Evolutionary conservation across 805 yeast genomes (phyloP), one percentile per base, ranked within the genome.

Genomic region (Kodamaea nitidulidarum): DNA sequence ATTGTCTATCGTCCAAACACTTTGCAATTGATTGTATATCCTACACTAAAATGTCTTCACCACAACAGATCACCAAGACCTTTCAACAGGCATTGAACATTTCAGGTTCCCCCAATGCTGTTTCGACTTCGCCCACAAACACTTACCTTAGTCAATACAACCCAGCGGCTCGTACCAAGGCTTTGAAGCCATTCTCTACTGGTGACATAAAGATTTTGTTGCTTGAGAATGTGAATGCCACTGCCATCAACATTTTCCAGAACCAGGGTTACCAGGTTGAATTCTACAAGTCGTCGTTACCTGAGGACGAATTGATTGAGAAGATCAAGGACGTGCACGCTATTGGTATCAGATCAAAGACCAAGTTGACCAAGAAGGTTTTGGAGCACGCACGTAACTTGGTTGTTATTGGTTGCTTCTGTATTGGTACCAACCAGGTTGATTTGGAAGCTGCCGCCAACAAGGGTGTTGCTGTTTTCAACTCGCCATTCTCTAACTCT

Each of bases 361-460:
- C 98, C 37, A 85, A 81, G 64, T 73, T 93, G 58, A 86, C 88
- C 29, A 83, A 78, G 50, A 80, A 79, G 38, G 80, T 93, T 20
- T 73, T 93, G 54, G 72, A 78, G 48, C 86, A 85, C 54, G 98
- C 98, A 42, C 84, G 81, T 62, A 87, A 91, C 71, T 75, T 93
- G 65, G 85, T 85, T 18, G 90, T 79, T 22, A 73, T 93, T 65
- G 98, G 98, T 42, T 93, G 98, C 72, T 93, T 93, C 84, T 93
- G 98, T 76, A 93, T 93, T 52, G 98, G 98, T 57, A 93, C 98
- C 45, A 93, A 93, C 71, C 98, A 93, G 71, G 98, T 93, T 40
- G 95, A 93, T 63, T 75, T 90, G 48, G 86, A 85, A 51, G 85
- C 61, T 54, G 98, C 98, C 41, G 96, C 98, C 48, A 78, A 82